phyloP scores from a whole-genome alignment of 75 land plant genomes.

The Gnetum montanum region DNA sequence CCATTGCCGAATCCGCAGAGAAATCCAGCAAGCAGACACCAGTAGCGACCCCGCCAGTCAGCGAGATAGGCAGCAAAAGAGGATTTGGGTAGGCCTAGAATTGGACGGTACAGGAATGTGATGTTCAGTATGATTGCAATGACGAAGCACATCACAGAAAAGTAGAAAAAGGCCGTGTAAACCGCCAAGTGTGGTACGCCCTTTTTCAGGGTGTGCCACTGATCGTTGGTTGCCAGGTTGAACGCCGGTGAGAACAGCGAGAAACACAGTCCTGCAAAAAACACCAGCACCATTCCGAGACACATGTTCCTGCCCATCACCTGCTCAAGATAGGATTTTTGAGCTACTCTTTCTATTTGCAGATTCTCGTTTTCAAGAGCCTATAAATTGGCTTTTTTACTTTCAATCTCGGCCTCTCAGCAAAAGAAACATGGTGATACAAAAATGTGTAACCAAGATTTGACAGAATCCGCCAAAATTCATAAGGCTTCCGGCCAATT shows the following conservation, averaged over 20 bases:
- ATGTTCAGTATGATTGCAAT: constrained; percentile 61
- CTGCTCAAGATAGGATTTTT: constrained; percentile 24
- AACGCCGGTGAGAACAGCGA: constrained; percentile 93
- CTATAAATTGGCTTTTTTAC: not conserved
- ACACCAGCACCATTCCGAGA: constrained; percentile 66
- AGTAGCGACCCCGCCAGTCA: constrained; percentile 82
- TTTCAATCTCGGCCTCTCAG: not conserved
- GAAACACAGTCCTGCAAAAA: constrained; percentile 89
- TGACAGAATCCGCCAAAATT: not conserved
- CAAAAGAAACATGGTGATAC: not conserved
- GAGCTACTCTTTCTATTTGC: not conserved
- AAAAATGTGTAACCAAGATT: not conserved
- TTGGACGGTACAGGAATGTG: constrained; percentile 67
- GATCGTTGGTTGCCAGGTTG: constrained; percentile 96
- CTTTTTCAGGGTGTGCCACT: constrained; percentile 72
- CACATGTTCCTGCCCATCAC: constrained; percentile 41
- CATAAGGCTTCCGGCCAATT: not conserved
- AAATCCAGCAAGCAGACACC: constrained; percentile 86
- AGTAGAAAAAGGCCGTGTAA: constrained; percentile 95
- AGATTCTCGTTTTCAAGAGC: not conserved
- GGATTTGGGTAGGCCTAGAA: constrained; percentile 59
- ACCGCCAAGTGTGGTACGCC: constrained; percentile 86
- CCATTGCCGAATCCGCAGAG: constrained; percentile 95
- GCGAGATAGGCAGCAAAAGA: constrained; percentile 57
- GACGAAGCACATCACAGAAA: constrained; percentile 63